These are phyloP conservation scores for Candida adriatica DNA, from an alignment of 805 yeast species.

Conservation along the genomic window DNA sequence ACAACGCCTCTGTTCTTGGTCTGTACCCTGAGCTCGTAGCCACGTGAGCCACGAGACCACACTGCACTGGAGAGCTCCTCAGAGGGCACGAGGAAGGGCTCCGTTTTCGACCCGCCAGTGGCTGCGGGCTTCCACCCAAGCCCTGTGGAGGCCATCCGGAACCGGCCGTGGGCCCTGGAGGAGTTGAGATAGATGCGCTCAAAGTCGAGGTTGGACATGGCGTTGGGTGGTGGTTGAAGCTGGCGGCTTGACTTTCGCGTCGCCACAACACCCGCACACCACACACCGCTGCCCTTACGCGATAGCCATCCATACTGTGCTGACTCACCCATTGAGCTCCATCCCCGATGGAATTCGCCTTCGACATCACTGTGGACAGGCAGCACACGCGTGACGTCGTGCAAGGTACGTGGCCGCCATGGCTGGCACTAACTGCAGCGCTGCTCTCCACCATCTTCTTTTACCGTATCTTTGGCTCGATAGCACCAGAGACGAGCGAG, in stretches of 20 bases:
- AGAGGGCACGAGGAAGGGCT: conserved; percentile 85
- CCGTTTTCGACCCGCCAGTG: conserved; percentile 42
- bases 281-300: not conserved
- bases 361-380: conserved; percentile 44
- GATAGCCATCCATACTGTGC: too few relatives aligned
- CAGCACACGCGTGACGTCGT: conserved; percentile 48
- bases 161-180: conserved; percentile 75
- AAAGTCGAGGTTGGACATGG: conserved; percentile 47
- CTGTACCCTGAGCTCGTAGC: conserved; percentile 82
- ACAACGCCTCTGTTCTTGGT: conserved; percentile 85
- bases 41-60: conserved; percentile 94
- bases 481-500: conserved; percentile 48
- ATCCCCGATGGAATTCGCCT: conserved; percentile 33
- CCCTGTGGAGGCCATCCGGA: conserved; percentile 95
- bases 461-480: conserved; percentile 59
- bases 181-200: conserved; percentile 89
- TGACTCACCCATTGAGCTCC: too few relatives aligned
- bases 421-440: conserved; percentile 28
- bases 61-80: conserved; percentile 71
- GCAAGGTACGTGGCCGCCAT: conserved; percentile 33
- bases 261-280: not conserved
- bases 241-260: conserved; percentile 1
- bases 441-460: conserved; percentile 63
- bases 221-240: not conserved
- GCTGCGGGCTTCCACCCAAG: conserved; percentile 88